Percentiles rank a stretch among this genome's conserved stretches.
These are phyloP conservation scores for Bryopsis sp. DNA, from an alignment of 139 green algal species.

Conservation along the genomic window DNA sequence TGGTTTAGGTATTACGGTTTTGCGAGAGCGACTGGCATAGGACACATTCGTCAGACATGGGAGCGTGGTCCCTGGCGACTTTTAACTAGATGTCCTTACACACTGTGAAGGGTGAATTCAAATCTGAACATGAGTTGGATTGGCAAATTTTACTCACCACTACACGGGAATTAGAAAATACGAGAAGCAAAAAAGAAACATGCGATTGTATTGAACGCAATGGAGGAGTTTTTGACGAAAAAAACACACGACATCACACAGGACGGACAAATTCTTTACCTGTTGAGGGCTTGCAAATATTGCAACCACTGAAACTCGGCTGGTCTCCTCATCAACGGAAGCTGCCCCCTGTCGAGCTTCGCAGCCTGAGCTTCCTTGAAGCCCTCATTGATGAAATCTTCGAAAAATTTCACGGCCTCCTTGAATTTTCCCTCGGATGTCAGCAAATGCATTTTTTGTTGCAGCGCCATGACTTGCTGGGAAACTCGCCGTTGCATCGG, in stretches of 20 bases:
- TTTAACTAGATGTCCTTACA: too few relatives aligned
- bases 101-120: too few relatives aligned
- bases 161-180: too few relatives aligned
- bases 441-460: conserved; percentile 2
- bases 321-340: background rate
- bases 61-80: too few relatives aligned
- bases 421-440: background rate
- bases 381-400: conserved; percentile 13
- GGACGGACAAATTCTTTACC: background rate
- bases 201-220: too few relatives aligned
- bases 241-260: background rate
- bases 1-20: too few relatives aligned
- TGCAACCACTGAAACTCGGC: conserved; percentile 9
- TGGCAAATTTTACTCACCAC: too few relatives aligned
- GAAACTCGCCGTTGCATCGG: conserved; percentile 3
- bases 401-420: conserved; percentile 9
- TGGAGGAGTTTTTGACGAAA: too few relatives aligned
- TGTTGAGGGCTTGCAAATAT: conserved; percentile 9
- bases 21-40: too few relatives aligned
- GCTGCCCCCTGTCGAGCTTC: background rate
- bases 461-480: conserved; percentile 1
- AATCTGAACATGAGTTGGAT: too few relatives aligned
- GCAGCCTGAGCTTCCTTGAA: background rate
- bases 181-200: too few relatives aligned
- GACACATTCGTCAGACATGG: too few relatives aligned